Conservation (phyloP, 805 yeast species). For the Candida krabiensis region DNA sequence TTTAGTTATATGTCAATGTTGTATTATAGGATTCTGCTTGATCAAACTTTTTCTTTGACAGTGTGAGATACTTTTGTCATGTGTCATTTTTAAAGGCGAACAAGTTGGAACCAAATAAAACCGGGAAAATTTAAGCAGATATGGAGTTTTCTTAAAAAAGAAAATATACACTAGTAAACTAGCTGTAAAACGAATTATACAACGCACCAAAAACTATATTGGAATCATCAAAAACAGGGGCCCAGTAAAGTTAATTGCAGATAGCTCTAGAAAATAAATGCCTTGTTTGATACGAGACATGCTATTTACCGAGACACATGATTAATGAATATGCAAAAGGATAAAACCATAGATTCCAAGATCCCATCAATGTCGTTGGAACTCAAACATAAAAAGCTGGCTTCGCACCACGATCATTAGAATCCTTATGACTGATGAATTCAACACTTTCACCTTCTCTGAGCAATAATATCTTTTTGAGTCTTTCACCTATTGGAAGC, state of each 20-base stretch:
- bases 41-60: too few species aligned
- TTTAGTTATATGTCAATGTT: too few species aligned
- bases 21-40: too few species aligned
- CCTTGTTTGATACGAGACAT: too few species aligned
- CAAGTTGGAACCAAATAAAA: too few species aligned
- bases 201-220: slow-evolving; percentile 11
- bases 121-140: not conserved
- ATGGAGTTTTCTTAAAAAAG: not conserved
- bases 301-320: not conserved
- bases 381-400: slow-evolving; percentile 24
- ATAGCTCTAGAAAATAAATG: too few species aligned
- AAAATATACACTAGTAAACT: not conserved
- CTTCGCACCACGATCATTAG: slow-evolving; percentile 31
- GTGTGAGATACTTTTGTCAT: too few species aligned
- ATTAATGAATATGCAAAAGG: not conserved
- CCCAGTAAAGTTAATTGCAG: slow-evolving; percentile 6
- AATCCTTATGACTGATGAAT: slow-evolving; percentile 67
- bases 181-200: slow-evolving; percentile 4
- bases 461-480: slow-evolving; percentile 81
- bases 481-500: slow-evolving; percentile 77
- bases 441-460: slow-evolving; percentile 75
- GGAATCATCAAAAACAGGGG: slow-evolving; percentile 5
- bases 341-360: not conserved
- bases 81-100: too few species aligned
- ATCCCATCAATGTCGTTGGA: too few species aligned